These are phyloP conservation scores for Cantharellus cinnabarinus DNA, from an alignment of 768 basidiomycete genomes.

Conservation along the genomic window DNA sequence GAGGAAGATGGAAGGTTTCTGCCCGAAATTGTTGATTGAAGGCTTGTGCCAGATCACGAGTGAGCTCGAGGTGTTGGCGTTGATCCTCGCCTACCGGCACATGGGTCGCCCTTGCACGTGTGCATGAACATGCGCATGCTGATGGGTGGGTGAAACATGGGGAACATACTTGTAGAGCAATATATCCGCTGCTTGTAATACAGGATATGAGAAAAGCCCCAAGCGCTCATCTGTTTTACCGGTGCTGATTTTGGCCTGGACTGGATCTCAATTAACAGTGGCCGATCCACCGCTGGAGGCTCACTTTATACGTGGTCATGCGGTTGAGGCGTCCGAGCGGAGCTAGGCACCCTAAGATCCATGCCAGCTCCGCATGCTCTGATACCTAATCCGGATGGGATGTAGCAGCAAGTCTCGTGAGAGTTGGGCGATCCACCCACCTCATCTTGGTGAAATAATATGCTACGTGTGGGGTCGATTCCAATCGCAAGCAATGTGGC, in stretches of 20 bases:
- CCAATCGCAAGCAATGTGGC: slow-evolving; percentile 73
- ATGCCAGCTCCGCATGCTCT: slow-evolving; percentile 69
- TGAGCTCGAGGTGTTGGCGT: slow-evolving; percentile 79
- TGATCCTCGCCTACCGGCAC: slow-evolving; percentile 97
- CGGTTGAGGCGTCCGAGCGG: slow-evolving; percentile 63
- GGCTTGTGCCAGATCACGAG: slow-evolving; percentile 57
- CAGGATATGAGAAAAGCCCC: slow-evolving; percentile 80
- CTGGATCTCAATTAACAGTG: background rate
- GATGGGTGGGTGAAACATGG: background rate
- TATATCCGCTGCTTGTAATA: slow-evolving; percentile 86
- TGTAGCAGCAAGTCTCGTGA: background rate
- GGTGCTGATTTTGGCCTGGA: slow-evolving; percentile 45
- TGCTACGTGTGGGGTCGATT: slow-evolving; percentile 51
- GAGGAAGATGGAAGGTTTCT: slow-evolving; percentile 45
- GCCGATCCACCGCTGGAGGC: slow-evolving; percentile 1
- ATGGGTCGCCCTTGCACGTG: slow-evolving; percentile 47
- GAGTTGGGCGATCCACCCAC: slow-evolving; percentile 24
- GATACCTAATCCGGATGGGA: slow-evolving; percentile 36
- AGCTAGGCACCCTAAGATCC: slow-evolving; percentile 74
- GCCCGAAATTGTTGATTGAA: slow-evolving; percentile 55
- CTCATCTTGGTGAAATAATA: slow-evolving; percentile 77
- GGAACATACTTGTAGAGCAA: slow-evolving; percentile 51
- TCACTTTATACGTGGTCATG: slow-evolving; percentile 96
- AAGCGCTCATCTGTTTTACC: slow-evolving; percentile 55
- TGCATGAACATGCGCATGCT: background rate